Percentiles rank a stretch among this genome's conserved stretches.
These are phyloP conservation scores for Xylariaceae sp. DNA, from an alignment of 2,329 filamentous ascomycete genomes.

Conservation along the genomic window DNA sequence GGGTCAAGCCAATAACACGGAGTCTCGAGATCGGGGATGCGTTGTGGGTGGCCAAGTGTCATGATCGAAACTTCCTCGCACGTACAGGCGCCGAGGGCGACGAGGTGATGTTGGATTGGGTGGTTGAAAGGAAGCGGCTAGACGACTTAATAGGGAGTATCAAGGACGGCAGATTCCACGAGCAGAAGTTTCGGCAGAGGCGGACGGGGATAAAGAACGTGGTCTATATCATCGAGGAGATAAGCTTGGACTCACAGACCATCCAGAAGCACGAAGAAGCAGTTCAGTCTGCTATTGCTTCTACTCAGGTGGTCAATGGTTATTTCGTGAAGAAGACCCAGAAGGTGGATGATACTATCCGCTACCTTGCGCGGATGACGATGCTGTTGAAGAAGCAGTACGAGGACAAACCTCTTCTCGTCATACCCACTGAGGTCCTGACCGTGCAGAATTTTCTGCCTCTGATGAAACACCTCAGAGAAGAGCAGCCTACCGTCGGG, in stretches of 20 bases:
- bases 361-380: conserved; percentile 69
- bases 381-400: conserved; percentile 61
- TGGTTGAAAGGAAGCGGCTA: conserved; percentile 73
- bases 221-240: conserved; percentile 73
- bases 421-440: conserved; percentile 63
- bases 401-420: conserved; percentile 48
- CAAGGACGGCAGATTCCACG: conserved; percentile 75
- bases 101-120: conserved; percentile 73
- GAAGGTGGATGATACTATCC: conserved; percentile 72
- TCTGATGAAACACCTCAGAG: conserved; percentile 54
- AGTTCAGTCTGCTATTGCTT: conserved; percentile 67
- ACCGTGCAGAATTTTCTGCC: conserved; percentile 61
- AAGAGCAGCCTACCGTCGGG: conserved; percentile 43
- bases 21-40: conserved; percentile 68
- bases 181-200: conserved; percentile 75
- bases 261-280: conserved; percentile 58
- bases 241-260: conserved; percentile 51
- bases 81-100: conserved; percentile 56
- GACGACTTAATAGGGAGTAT: conserved; percentile 77
- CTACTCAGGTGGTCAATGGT: conserved; percentile 71
- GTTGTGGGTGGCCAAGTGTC: conserved; percentile 72
- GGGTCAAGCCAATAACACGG: conserved; percentile 60
- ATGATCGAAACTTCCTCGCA: conserved; percentile 52
- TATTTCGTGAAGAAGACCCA: conserved; percentile 73
- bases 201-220: conserved; percentile 70